A percentile compares a stretch with the other conserved stretches of the same genome.
Evolutionary conservation across 441 rosid species (phyloP).

Genomic region (Brassica balearica): DNA sequence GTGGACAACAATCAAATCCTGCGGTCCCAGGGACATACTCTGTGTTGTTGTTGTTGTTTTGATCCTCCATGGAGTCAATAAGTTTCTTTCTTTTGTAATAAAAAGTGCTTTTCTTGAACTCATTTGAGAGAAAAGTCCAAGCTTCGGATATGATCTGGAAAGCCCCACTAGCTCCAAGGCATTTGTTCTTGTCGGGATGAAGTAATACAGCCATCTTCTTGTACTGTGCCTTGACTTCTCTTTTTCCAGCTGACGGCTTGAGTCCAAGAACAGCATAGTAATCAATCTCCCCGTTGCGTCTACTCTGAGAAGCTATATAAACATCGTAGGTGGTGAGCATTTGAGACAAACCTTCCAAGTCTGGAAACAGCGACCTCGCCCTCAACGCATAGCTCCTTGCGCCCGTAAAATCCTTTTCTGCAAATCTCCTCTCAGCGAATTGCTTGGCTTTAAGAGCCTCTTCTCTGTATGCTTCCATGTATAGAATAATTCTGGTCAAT

Average conservation of each 20-base stretch:
- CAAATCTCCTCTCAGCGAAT: constrained; percentile 42
- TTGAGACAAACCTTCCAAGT: constrained; percentile 83
- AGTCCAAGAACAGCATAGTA: constrained; percentile 88
- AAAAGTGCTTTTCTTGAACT: constrained; percentile 71
- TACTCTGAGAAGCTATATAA: constrained; percentile 71
- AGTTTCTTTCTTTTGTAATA: constrained; percentile 75
- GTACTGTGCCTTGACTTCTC: constrained; percentile 89
- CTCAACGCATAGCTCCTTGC: constrained; percentile 83
- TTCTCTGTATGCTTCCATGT: constrained; percentile 71
- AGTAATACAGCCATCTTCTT: constrained; percentile 91
- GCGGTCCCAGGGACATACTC: constrained; percentile 46
- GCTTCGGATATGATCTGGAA: constrained; percentile 97
- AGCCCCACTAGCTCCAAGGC: constrained; percentile 97
- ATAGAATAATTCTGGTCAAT: constrained; percentile 32
- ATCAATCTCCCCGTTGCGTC: constrained; percentile 70
- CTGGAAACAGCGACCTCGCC: constrained; percentile 78
- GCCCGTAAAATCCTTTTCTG: constrained; percentile 70
- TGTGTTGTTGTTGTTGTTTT: constrained; percentile 51
- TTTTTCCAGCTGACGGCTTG: constrained; percentile 88
- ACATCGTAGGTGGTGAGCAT: constrained; percentile 90
- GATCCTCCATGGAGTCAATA: constrained; percentile 55
- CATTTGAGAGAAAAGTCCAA: constrained; percentile 79
- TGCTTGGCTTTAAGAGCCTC: constrained; percentile 89
- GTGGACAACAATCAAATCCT: constrained; percentile 58
- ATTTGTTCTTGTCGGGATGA: constrained; percentile 96